Conservation (phyloP, 306 rosid genomes). For the Malus fusca region DNA sequence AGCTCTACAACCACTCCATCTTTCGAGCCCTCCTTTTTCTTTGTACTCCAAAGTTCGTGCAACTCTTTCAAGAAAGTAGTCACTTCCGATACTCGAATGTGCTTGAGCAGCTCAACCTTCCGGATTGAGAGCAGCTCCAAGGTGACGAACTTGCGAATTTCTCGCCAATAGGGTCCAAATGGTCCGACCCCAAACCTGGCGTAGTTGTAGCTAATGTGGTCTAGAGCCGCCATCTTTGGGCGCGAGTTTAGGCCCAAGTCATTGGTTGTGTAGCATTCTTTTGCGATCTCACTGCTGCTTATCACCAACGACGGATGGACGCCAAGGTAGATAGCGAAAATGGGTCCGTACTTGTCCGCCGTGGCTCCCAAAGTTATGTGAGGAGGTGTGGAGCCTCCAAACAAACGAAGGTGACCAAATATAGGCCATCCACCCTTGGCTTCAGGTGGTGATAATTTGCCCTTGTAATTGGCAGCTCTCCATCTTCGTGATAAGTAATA, state of each 20-base stretch:
- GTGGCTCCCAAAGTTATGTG: constrained; percentile 12
- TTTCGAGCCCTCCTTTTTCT: no score
- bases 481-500: no score
- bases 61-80: no score
- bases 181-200: constrained; percentile 31
- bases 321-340: constrained; percentile 7
- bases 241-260: constrained; percentile 8
- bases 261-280: constrained; percentile 32
- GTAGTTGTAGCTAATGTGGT: constrained; percentile 6
- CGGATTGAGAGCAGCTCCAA: constrained; percentile 29
- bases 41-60: no score
- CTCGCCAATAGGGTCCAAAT: constrained; percentile 34
- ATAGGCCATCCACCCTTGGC: constrained; percentile 22
- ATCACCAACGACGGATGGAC: constrained; percentile 10
- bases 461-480: no score
- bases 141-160: constrained; percentile 23
- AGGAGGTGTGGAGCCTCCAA: background rate
- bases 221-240: background rate
- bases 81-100: no score
- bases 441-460: background rate
- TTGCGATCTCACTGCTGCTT: constrained; percentile 17
- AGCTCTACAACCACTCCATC: constrained; percentile 27
- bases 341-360: constrained; percentile 31
- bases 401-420: constrained; percentile 16
- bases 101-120: no score